Base-by-base conservation (phyloP, 164 flowering plant species). In the Stephania yunnanensis region DNA sequence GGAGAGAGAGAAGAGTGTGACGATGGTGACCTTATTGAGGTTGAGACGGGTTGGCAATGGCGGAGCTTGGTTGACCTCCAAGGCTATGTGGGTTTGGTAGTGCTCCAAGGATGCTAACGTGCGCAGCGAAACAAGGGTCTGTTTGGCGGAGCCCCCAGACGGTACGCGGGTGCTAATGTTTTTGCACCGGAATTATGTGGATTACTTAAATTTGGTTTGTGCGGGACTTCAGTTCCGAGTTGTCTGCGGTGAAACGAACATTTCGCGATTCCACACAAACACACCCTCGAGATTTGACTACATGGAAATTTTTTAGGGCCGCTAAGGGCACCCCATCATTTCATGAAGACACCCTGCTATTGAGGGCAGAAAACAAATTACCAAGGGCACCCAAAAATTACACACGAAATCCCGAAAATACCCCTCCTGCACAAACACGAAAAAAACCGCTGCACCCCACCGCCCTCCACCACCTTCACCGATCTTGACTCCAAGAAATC, bases 191-290 rank as follows among this genome's bases (percentile, higher is more conserved):
- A 55, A 55, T 55, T 55, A 1, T 55, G 19, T 10, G n/a, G 63
- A 55, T 55, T 17, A 19, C 0, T 55, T 55, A 55, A 55, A 55
- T 55, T 55, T 55, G 63, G 63, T 55, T 55, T 13, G 63, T 55
- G 63, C 63, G 63, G 63, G 63, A 53, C 63, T 55, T 55, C 63
- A 55, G 63, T 55, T 55, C 63, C 63, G 63, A 55, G 17, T 12
- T 12, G 63, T 17, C 63, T 55, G 3, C 63, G 3, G 17, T 55
- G n/a, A 36, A 36, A 36, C 42, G 42, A 36, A 36, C 3, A 36
- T 36, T 36, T 36, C 42, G 42, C 42, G 2, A 36, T 36, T 36
- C 42, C 42, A 36, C 42, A 4, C 42, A 2, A 2, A 36, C 4
- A 36, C 4, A 36, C 42, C 42, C 42, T 36, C 42, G 3, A 36